Evolutionary conservation across 176 grass and related monocot genomes (phyloP), one percentile per base, ranked within the genome.

Genomic region (Aegilops speltoides): DNA sequence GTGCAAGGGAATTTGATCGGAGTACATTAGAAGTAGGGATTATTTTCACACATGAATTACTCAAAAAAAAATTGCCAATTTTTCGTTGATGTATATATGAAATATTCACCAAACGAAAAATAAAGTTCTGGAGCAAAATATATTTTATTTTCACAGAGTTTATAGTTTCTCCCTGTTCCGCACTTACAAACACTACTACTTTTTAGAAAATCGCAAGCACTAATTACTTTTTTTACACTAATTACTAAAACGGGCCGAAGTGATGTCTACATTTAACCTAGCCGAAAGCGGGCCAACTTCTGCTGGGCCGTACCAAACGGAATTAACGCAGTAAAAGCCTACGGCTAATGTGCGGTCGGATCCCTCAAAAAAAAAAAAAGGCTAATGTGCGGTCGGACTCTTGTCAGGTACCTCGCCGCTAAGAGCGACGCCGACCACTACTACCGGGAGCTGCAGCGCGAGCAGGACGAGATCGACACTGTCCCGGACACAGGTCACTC

Each of bases 361-460:
- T n/a, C n/a, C n/a, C n/a, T n/a, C n/a, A n/a, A n/a, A n/a, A n/a
- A n/a, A n/a, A n/a, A n/a, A n/a, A n/a, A n/a, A n/a, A n/a, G 31
- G 13, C 50, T 54, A 54, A 54, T 54, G 20, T 15, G 56, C 32
- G 8, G 13, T 79, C 33, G 32, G 7, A 0, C 45, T 9, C 66
- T 11, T 88, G 24, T 59, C 90, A 98, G 96, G 88, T 98, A 96
- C 81, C 83, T 98, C 5, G 96, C 96, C 11, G 93, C 96, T 6
- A 98, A 98, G 88, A 96, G 96, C 81, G 96, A 98, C 79, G 86
- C 93, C 2, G 96, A 98, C 62, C 96, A 96, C 79, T 98, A 96
- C 90, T 61, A 80, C 68, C 90, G 93, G 10, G 96, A 98, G 86
- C 40, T 90, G 82, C 91, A 96, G 79, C 86, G 93, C 8, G 93